Base-by-base conservation (phyloP, 164 flowering plant species). In the Platanus orientalis region DNA sequence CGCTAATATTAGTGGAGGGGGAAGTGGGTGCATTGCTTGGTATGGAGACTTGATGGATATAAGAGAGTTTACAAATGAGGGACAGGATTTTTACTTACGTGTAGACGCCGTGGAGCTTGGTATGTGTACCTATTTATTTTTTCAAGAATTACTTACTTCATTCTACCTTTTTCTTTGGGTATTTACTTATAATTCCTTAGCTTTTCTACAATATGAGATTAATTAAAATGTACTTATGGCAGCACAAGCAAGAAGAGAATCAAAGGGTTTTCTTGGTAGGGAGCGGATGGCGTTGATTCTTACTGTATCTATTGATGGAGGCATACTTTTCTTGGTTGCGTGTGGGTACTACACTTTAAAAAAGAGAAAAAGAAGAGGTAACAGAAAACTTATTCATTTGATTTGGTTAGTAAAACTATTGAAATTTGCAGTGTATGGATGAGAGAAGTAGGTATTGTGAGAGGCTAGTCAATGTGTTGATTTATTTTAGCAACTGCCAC, bases 21-120 rank as follows among this genome's bases (percentile, higher is more conserved):
- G 53, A 1, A 68, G 69, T 1, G 79, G 73, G 12, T 81, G 84
- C 49, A 0, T 78, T 9, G 16, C 66, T 1, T 76, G 81, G 77
- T 56, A 25, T n/a, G 78, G 68, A 0, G 63, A 63, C 1, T 56
- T 81, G 39, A 62, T 62, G 0, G 84, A 80, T n/a, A 49, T 32
- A 0, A 60, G 54, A 26, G 25, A 45, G n/a, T 74, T 20, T 34
- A 3, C 69, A 0, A 5, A 24, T 2, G 73, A 42, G 5, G 81
- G 81, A 9, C 66, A 61, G 7, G 70, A 69, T 36, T 25, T 80
- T 1, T 78, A 64, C 53, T 14, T 80, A 0, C 70, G 78, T 2
- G 71, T 66, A 0, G 73, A 61, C 40, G 58, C 68, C 4, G 1
- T 53, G 12, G 75, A 66, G 36, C n/a, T 77, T 7, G 79, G 73